These are phyloP conservation scores for Globisporangium sylvaticum DNA, from an alignment of 352 stramenopile genomes.

Conservation along the genomic window DNA sequence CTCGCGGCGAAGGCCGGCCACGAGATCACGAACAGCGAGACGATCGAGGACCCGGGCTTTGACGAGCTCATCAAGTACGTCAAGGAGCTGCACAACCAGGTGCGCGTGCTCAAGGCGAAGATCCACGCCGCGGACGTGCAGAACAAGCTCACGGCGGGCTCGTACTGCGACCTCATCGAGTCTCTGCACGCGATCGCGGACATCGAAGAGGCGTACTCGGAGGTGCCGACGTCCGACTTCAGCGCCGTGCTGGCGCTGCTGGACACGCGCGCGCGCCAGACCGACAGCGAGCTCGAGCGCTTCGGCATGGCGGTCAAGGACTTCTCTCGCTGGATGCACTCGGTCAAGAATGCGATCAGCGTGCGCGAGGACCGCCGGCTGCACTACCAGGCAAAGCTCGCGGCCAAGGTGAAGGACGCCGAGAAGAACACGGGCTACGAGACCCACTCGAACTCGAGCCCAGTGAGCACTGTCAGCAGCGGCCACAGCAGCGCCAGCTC, in stretches of 20 bases:
- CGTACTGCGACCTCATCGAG: constrained; percentile 84
- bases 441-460: constrained; percentile 13
- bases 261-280: constrained; percentile 70
- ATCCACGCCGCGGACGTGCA: constrained; percentile 53
- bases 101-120: constrained; percentile 62
- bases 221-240: constrained; percentile 64
- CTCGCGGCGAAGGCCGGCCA: constrained; percentile 51
- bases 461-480: constrained; percentile 22
- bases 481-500: constrained; percentile 4
- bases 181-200: constrained; percentile 61
- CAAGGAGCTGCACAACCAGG: constrained; percentile 50
- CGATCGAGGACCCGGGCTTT: constrained; percentile 72
- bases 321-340: constrained; percentile 70
- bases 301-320: constrained; percentile 64
- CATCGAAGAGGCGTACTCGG: constrained; percentile 58
- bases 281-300: constrained; percentile 66
- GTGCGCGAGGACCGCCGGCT: constrained; percentile 78
- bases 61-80: constrained; percentile 63
- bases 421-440: constrained; percentile 27
- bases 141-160: constrained; percentile 67
- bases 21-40: constrained; percentile 34
- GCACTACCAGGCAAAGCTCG: constrained; percentile 74
- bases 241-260: constrained; percentile 55
- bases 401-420: constrained; percentile 27
- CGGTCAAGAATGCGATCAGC: constrained; percentile 62